Evolutionary conservation across 148 eudicot genomes (phyloP).

Genomic region (Nepenthes gracilis): DNA sequence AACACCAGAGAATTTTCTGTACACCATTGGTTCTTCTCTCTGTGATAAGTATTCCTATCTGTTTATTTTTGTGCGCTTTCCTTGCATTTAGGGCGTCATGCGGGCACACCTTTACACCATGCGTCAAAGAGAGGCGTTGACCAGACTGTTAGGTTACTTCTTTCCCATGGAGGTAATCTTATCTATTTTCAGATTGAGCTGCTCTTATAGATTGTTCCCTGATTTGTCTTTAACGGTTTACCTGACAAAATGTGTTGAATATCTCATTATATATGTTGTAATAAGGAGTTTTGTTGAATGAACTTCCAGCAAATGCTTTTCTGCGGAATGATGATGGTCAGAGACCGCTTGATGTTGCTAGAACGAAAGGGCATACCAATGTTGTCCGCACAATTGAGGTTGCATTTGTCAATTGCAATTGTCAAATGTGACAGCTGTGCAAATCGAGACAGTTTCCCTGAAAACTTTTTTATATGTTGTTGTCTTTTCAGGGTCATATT

Average conservation of each 20-base stretch:
- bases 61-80: not conserved
- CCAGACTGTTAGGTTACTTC: conserved; percentile 36
- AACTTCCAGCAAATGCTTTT: conserved; percentile 39
- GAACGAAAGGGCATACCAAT: conserved; percentile 31
- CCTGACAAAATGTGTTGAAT: not conserved
- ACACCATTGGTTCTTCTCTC: not conserved
- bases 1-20: not conserved
- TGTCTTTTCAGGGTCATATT: conserved; percentile 27
- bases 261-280: conserved; percentile 2
- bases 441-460: not conserved
- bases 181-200: not conserved
- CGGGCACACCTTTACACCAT: conserved; percentile 56
- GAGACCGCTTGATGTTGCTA: conserved; percentile 49
- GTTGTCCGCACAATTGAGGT: conserved; percentile 61
- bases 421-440: not conserved
- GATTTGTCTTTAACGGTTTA: not conserved
- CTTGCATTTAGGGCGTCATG: conserved; percentile 32
- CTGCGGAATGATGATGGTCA: conserved; percentile 47
- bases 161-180: conserved; percentile 39
- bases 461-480: not conserved
- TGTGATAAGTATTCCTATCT: not conserved
- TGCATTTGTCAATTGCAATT: conserved; percentile 2
- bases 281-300: not conserved
- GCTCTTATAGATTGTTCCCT: too few relatives aligned
- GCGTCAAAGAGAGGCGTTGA: conserved; percentile 53